A percentile compares a stretch with the other conserved stretches of the same genome.
Conservation (phyloP, 768 basidiomycete genomes). For the Lactifluus subvellereus region DNA sequence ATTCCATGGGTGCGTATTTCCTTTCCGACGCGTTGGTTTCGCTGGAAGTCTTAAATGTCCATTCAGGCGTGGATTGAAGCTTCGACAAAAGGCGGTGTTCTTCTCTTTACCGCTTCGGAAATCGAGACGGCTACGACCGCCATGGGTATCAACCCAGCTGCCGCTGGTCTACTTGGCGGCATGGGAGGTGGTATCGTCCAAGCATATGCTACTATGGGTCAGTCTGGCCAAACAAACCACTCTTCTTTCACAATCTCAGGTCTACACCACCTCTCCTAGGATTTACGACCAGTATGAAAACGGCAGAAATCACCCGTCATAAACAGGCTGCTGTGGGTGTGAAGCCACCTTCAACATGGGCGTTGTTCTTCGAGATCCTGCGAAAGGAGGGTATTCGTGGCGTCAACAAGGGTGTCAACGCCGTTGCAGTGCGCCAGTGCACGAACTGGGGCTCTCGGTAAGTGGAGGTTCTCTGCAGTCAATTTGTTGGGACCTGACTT, state of each 20-base stretch:
- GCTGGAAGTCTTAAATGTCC: background rate
- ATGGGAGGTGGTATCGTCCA: constrained; percentile 98
- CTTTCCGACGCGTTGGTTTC: background rate
- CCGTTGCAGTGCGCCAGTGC: constrained; percentile 85
- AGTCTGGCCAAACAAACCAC: constrained; percentile 30
- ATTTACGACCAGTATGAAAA: constrained; percentile 99
- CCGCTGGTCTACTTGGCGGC: constrained; percentile 87
- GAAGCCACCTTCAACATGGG: constrained; percentile 88
- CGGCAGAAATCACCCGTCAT: constrained; percentile 92
- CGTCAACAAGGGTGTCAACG: constrained; percentile 99
- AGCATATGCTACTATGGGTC: constrained; percentile 99
- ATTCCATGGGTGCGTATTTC: constrained; percentile 84
- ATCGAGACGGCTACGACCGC: constrained; percentile 65
- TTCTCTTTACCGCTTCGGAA: constrained; percentile 94
- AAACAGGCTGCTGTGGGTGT: constrained; percentile 83
- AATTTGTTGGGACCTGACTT: constrained; percentile 15
- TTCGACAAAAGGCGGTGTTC: constrained; percentile 94
- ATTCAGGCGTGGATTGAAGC: constrained; percentile 97
- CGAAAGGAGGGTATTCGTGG: constrained; percentile 88
- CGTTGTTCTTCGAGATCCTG: constrained; percentile 92
- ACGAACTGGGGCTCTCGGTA: constrained; percentile 93
- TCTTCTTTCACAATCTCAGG: background rate
- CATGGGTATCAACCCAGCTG: constrained; percentile 72
- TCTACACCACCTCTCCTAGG: constrained; percentile 42
- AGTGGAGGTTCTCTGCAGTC: constrained; percentile 26